These are phyloP conservation scores for Stenocarpella maydis DNA, from an alignment of 2,329 filamentous ascomycete species.

Conservation along the genomic window DNA sequence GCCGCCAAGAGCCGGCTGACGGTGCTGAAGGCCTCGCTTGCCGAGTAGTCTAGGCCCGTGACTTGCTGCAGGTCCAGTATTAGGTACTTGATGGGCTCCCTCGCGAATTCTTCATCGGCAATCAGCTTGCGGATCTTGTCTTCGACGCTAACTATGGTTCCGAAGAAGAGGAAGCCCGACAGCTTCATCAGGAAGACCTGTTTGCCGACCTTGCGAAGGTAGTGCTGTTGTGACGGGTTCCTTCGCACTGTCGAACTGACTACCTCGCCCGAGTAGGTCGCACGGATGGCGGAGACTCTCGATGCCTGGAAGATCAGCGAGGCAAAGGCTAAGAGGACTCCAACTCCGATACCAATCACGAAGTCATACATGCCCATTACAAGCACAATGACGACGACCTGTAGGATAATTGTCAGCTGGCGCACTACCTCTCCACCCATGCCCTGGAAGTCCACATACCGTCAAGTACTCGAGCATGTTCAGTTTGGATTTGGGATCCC, in stretches of 20 bases:
- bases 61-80: conserved; percentile 90
- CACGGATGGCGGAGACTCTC: conserved; percentile 85
- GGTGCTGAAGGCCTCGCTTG: conserved; percentile 91
- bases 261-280: conserved; percentile 87
- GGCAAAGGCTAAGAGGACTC: conserved; percentile 89
- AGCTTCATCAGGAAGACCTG: conserved; percentile 94
- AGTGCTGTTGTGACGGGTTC: conserved; percentile 88
- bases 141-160: conserved; percentile 95
- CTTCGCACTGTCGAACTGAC: conserved; percentile 92
- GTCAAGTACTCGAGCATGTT: conserved; percentile 89
- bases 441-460: conserved; percentile 52
- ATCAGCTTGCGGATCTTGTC: conserved; percentile 84
- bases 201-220: conserved; percentile 82
- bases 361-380: conserved; percentile 99
- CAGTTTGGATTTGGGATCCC: conserved; percentile 87
- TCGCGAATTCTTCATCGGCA: conserved; percentile 80
- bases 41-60: conserved; percentile 93
- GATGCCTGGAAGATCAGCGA: conserved; percentile 93
- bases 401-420: conserved; percentile 38
- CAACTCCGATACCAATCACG: conserved; percentile 90
- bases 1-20: conserved; percentile 85
- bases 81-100: conserved; percentile 85
- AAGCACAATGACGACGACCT: conserved; percentile 85
- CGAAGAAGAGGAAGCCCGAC: conserved; percentile 96
- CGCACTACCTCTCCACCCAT: no score